Evolutionary conservation across 306 rosid genomes (phyloP).

Genomic region (Acacia melanoxylon): DNA sequence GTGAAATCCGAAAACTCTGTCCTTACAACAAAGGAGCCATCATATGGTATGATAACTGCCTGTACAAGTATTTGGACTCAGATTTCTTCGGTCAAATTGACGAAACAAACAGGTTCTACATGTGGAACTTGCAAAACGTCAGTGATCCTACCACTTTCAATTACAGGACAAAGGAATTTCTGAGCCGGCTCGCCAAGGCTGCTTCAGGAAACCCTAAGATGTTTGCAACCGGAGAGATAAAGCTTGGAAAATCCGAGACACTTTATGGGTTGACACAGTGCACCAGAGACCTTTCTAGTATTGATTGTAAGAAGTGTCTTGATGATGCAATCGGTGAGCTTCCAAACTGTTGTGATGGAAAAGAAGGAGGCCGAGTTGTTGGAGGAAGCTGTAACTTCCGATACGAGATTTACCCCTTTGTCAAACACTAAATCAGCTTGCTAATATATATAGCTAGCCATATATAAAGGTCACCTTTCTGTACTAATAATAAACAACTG

Average conservation of each 20-base stretch:
- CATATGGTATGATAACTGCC: constrained; percentile 35
- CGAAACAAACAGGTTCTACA: constrained; percentile 3
- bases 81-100: constrained; percentile 44
- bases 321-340: constrained; percentile 40
- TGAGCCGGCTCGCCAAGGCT: constrained; percentile 25
- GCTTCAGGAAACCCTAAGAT: constrained; percentile 28
- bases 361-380: constrained; percentile 53
- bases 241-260: constrained; percentile 19
- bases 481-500: background rate
- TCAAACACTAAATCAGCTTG: constrained; percentile 15
- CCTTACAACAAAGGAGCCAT: constrained; percentile 34
- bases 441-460: background rate
- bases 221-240: constrained; percentile 32
- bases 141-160: constrained; percentile 27
- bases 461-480: background rate
- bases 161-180: constrained; percentile 21
- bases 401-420: constrained; percentile 52
- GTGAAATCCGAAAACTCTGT: constrained; percentile 24
- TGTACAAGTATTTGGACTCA: constrained; percentile 36
- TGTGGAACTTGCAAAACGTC: constrained; percentile 31
- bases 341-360: constrained; percentile 48
- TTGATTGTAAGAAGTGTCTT: constrained; percentile 48
- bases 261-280: constrained; percentile 50
- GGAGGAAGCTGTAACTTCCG: constrained; percentile 50
- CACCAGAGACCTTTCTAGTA: constrained; percentile 47